phyloP scores from a whole-genome alignment of 2,329 filamentous ascomycete species.

The Mycogone perniciosa region DNA sequence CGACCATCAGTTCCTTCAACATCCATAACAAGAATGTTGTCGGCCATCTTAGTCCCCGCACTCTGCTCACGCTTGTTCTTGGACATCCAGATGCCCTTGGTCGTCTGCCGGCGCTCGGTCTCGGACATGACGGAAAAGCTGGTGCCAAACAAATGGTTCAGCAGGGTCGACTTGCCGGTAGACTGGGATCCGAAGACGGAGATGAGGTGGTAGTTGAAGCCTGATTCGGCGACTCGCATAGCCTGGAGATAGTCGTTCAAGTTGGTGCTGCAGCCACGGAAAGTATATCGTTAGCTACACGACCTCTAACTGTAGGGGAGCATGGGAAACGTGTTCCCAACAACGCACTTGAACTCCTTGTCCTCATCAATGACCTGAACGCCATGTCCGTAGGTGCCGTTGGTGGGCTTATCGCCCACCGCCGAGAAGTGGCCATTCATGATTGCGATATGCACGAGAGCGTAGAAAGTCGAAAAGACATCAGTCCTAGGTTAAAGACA shows the following conservation, averaged over 20 bases:
- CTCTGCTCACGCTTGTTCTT: conserved; percentile 73
- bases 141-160: conserved; percentile 94
- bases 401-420: conserved; percentile 58
- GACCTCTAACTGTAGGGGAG: not conserved
- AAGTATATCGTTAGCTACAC: conserved; percentile 12
- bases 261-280: conserved; percentile 50
- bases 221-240: conserved; percentile 75
- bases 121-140: conserved; percentile 98
- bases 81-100: conserved; percentile 99
- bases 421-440: conserved; percentile 80
- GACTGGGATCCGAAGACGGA: conserved; percentile 98
- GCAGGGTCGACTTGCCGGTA: conserved; percentile 92
- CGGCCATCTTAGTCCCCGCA: conserved; percentile 64
- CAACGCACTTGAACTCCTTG: conserved; percentile 87
- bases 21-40: conserved; percentile 99
- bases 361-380: conserved; percentile 90
- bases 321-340: not conserved
- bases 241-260: conserved; percentile 75
- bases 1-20: conserved; percentile 96
- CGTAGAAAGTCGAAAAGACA: conserved; percentile 8
- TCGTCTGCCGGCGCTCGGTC: conserved; percentile 87
- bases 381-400: conserved; percentile 77
- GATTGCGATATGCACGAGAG: conserved; percentile 19
- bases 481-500: conserved; percentile 1
- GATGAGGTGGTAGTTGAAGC: conserved; percentile 99